A percentile compares a stretch with the other conserved stretches of the same genome.
phyloP scores from a whole-genome alignment of 2,329 filamentous ascomycete genomes.

The Fusarium odoratissimum region DNA sequence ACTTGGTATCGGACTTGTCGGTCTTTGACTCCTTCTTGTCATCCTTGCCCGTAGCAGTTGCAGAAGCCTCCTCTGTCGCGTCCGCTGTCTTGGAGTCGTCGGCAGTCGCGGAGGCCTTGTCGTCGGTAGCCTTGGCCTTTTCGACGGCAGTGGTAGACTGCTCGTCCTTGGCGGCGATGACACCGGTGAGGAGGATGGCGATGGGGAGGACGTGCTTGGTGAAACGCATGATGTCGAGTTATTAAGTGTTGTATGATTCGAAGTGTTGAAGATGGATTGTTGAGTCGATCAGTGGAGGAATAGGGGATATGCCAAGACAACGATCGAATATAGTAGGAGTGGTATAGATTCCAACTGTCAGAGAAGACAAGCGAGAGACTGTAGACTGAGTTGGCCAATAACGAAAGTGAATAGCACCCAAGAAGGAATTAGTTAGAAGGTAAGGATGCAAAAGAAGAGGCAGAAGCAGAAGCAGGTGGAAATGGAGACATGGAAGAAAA shows the following conservation, averaged over 20 bases:
- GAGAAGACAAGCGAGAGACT: conserved; percentile 27
- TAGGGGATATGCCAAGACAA: conserved; percentile 22
- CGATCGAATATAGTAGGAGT: background rate
- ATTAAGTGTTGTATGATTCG: background rate
- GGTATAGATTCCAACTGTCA: conserved; percentile 3
- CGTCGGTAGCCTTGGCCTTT: conserved; percentile 28
- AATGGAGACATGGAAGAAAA: conserved; percentile 16
- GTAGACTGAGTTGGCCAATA: conserved; percentile 19
- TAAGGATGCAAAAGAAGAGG: conserved; percentile 7
- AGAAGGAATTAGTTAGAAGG: conserved; percentile 10
- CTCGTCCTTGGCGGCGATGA: conserved; percentile 31
- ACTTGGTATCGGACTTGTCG: conserved; percentile 14
- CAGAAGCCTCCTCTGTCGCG: conserved; percentile 22
- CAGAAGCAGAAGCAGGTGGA: conserved; percentile 1
- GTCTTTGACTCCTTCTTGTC: conserved; percentile 19
- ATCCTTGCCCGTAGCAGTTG: conserved; percentile 23
- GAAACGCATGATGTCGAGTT: conserved; percentile 40
- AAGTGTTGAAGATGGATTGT: background rate
- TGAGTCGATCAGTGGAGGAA: conserved; percentile 1
- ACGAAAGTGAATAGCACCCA: conserved; percentile 22
- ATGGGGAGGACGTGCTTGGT: conserved; percentile 43
- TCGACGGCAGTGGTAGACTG: conserved; percentile 29
- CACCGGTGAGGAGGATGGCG: conserved; percentile 39
- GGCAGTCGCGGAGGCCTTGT: conserved; percentile 27
- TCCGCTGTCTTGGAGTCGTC: conserved; percentile 33